These are phyloP conservation scores for Phytophthora agathidicida DNA, from an alignment of 352 stramenopile species.

Conservation along the genomic window DNA sequence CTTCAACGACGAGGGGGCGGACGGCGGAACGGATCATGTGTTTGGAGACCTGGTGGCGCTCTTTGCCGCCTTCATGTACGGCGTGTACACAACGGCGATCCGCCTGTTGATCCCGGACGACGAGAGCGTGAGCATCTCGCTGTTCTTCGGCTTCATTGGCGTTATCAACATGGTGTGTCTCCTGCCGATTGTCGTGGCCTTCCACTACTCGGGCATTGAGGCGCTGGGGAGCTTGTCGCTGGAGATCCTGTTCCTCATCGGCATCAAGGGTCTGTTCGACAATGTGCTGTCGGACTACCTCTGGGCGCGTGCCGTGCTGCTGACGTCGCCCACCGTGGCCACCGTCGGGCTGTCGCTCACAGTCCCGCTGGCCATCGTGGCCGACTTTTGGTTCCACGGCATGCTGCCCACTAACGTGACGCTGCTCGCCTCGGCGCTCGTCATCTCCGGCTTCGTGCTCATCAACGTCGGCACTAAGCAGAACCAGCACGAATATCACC, in stretches of 20 bases:
- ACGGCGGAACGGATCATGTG: slow-evolving; percentile 44
- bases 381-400: slow-evolving; percentile 80
- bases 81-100: slow-evolving; percentile 93
- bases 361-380: slow-evolving; percentile 94
- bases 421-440: slow-evolving; percentile 62
- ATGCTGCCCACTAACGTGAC: slow-evolving; percentile 59
- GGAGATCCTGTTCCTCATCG: slow-evolving; percentile 85
- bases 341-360: slow-evolving; percentile 96
- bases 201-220: slow-evolving; percentile 69
- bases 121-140: slow-evolving; percentile 88
- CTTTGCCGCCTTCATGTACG: slow-evolving; percentile 91
- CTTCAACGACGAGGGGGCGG: slow-evolving; percentile 62
- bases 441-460: slow-evolving; percentile 77
- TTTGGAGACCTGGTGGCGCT: slow-evolving; percentile 71
- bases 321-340: slow-evolving; percentile 95
- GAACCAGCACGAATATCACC: slow-evolving; percentile 65
- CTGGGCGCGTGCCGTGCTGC: slow-evolving; percentile 94
- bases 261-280: slow-evolving; percentile 92
- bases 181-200: slow-evolving; percentile 59
- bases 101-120: slow-evolving; percentile 80
- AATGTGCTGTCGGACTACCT: slow-evolving; percentile 96
- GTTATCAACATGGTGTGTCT: slow-evolving; percentile 89
- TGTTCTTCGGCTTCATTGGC: slow-evolving; percentile 96
- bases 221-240: slow-evolving; percentile 59
- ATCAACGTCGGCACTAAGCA: slow-evolving; percentile 73